These are phyloP conservation scores for Ricinus communis DNA, from an alignment of 345 rosid species.

Conservation along the genomic window DNA sequence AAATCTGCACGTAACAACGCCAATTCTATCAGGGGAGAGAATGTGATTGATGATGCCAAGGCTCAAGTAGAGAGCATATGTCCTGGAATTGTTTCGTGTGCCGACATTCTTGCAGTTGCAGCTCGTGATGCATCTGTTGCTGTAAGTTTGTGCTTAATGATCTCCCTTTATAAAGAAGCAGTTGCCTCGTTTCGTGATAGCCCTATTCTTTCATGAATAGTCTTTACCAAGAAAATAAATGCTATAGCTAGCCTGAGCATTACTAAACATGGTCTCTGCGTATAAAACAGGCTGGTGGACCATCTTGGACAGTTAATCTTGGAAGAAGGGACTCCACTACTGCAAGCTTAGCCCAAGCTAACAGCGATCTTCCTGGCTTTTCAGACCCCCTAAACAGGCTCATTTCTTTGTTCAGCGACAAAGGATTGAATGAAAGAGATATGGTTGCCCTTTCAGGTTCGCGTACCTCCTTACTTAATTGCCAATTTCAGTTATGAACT, in stretches of 20 bases:
- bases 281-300: conserved; percentile 7
- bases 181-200: too few relatives aligned
- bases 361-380: conserved; percentile 13
- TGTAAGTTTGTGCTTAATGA: background rate
- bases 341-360: background rate
- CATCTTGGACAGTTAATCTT: conserved; percentile 15
- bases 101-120: conserved; percentile 15
- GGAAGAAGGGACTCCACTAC: conserved; percentile 15
- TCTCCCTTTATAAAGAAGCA: too few relatives aligned
- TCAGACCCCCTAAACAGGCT: background rate
- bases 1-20: background rate
- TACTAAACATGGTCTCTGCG: too few relatives aligned
- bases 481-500: background rate
- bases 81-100: conserved; percentile 20
- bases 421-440: conserved; percentile 8
- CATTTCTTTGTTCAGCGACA: background rate
- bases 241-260: too few relatives aligned
- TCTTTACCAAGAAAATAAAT: too few relatives aligned
- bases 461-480: background rate
- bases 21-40: background rate
- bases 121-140: conserved; percentile 17
- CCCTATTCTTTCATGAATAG: too few relatives aligned
- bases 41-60: conserved; percentile 13
- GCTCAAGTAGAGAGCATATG: conserved; percentile 12
- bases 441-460: conserved; percentile 17